Conservation (phyloP, 2,329 filamentous ascomycete species). For the Venturia pyrina region DNA sequence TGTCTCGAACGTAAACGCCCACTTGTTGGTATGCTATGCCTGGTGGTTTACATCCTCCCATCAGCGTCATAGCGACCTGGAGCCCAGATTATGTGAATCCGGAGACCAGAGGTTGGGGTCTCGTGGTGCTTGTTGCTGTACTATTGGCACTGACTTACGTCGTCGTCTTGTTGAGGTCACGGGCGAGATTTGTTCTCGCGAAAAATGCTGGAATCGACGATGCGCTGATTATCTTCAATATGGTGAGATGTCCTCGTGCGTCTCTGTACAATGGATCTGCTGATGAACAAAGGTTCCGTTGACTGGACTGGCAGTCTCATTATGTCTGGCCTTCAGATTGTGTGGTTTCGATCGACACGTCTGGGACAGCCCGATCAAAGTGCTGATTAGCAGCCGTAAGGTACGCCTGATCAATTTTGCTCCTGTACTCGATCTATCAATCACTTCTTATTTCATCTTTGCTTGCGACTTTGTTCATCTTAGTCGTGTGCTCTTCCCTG, state of each 20-base stretch:
- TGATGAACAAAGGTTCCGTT: slow-evolving; percentile 13
- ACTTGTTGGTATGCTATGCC: not conserved
- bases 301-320: slow-evolving; percentile 14
- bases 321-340: not conserved
- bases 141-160: slow-evolving; percentile 14
- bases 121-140: slow-evolving; percentile 1
- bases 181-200: slow-evolving; percentile 15
- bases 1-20: not conserved
- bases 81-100: slow-evolving; percentile 2
- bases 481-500: no score
- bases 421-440: not conserved
- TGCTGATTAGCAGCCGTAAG: not conserved
- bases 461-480: no score
- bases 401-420: not conserved
- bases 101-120: slow-evolving; percentile 1
- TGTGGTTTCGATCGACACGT: slow-evolving; percentile 11
- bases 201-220: slow-evolving; percentile 16
- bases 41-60: slow-evolving; percentile 4
- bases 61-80: not conserved
- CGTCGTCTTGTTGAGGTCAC: slow-evolving; percentile 15
- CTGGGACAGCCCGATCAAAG: not conserved
- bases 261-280: not conserved
- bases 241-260: slow-evolving; percentile 17
- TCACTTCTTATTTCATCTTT: no score
- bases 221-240: slow-evolving; percentile 16